These are phyloP conservation scores for Ascochyta pisi DNA, from an alignment of 2,329 filamentous ascomycete genomes.

Conservation along the genomic window DNA sequence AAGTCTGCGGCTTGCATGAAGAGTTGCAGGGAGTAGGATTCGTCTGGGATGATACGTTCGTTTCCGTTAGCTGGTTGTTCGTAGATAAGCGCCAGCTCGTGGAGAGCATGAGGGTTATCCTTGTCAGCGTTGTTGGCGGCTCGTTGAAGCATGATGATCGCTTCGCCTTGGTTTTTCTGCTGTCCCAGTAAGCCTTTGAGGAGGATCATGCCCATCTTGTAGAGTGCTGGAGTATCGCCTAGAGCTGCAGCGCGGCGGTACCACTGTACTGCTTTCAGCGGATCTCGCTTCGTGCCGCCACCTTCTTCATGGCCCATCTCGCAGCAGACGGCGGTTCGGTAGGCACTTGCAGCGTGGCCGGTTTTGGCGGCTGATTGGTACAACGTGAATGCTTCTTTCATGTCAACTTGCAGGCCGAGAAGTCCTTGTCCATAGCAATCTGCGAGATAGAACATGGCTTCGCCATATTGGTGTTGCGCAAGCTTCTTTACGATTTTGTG, in stretches of 20 bases:
- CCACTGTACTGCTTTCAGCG: slow-evolving; percentile 95
- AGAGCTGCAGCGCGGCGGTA: slow-evolving; percentile 91
- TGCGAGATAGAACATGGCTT: slow-evolving; percentile 93
- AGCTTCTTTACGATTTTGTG: slow-evolving; percentile 93
- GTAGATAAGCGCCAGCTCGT: slow-evolving; percentile 77
- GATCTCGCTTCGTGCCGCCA: slow-evolving; percentile 89
- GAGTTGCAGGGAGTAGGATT: slow-evolving; percentile 78
- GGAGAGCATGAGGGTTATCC: slow-evolving; percentile 93
- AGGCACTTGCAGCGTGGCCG: slow-evolving; percentile 85
- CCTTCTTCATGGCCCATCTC: slow-evolving; percentile 95
- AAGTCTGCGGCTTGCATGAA: slow-evolving; percentile 86
- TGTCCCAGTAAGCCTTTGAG: slow-evolving; percentile 95
- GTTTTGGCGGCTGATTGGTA: slow-evolving; percentile 94
- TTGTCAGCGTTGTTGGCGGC: slow-evolving; percentile 86
- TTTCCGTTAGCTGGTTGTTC: slow-evolving; percentile 67
- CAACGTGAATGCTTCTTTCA: slow-evolving; percentile 89
- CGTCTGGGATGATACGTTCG: slow-evolving; percentile 75
- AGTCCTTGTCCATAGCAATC: slow-evolving; percentile 85
- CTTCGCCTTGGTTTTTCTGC: slow-evolving; percentile 79
- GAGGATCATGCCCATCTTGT: slow-evolving; percentile 96
- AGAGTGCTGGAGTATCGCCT: slow-evolving; percentile 93
- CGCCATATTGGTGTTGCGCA: slow-evolving; percentile 72
- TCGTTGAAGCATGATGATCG: slow-evolving; percentile 89
- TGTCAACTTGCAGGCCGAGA: slow-evolving; percentile 79
- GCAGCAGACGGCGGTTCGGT: slow-evolving; percentile 94